Conservation (phyloP, 2,329 filamentous ascomycete species). For the Cercospora zeina region DNA sequence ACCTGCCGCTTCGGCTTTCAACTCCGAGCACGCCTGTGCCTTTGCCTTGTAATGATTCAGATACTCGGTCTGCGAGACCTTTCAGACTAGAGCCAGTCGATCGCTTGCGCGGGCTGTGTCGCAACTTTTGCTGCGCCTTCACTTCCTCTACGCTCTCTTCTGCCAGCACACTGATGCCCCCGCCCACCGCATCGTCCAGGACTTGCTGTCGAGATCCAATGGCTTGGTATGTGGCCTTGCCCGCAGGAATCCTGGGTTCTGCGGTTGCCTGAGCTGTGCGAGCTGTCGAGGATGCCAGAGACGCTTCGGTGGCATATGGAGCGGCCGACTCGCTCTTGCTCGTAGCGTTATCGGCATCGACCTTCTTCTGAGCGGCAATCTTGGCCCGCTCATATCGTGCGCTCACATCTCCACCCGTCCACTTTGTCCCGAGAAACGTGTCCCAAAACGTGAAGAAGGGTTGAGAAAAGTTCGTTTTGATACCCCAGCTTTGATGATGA, state of each 20-base stretch:
- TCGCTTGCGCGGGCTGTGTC: slow-evolving; percentile 47
- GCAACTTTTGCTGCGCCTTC: slow-evolving; percentile 36
- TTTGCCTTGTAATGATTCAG: slow-evolving; percentile 49
- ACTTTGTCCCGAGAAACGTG: slow-evolving; percentile 74
- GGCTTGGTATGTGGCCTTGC: slow-evolving; percentile 46
- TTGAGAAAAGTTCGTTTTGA: slow-evolving; percentile 84
- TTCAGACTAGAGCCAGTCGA: slow-evolving; percentile 46
- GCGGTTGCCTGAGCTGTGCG: slow-evolving; percentile 24
- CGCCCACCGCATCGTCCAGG: slow-evolving; percentile 42
- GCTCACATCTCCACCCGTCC: slow-evolving; percentile 67
- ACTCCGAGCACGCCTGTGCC: slow-evolving; percentile 50
- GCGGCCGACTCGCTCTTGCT: slow-evolving; percentile 21
- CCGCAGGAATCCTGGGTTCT: slow-evolving; percentile 36
- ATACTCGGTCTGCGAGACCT: slow-evolving; percentile 49
- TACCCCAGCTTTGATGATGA: slow-evolving; percentile 98
- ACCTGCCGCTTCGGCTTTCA: slow-evolving; percentile 39
- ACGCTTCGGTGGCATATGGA: slow-evolving; percentile 35
- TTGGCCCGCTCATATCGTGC: slow-evolving; percentile 60
- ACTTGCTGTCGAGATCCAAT: slow-evolving; percentile 45
- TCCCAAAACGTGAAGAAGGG: slow-evolving; percentile 98
- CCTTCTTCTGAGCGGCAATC: slow-evolving; percentile 57
- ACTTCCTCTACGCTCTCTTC: slow-evolving; percentile 47
- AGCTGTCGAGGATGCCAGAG: slow-evolving; percentile 29
- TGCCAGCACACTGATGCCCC: slow-evolving; percentile 41
- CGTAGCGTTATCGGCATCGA: slow-evolving; percentile 51